Conservation (phyloP, 225 moss, liverwort and hornwort genomes). For the Pseudisothecium myosuroides region DNA sequence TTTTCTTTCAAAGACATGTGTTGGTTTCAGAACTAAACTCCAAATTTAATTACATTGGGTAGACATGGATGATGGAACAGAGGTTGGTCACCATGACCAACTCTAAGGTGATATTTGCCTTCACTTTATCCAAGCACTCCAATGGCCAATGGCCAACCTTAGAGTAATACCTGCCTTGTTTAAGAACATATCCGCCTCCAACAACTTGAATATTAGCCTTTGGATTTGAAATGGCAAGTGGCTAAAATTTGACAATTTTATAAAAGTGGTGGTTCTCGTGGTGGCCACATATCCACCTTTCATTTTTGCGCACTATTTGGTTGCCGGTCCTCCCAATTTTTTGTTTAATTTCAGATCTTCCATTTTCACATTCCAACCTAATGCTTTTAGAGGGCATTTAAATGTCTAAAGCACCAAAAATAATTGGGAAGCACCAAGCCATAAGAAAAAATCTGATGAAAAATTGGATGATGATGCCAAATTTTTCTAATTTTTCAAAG, state of each 20-base stretch:
- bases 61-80: accelerated
- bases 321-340: background rate
- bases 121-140: accelerated
- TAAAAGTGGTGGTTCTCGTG: too few species aligned
- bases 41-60: background rate
- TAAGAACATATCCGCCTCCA: accelerated
- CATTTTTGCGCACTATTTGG: background rate
- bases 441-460: too few species aligned
- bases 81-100: accelerated
- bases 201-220: background rate
- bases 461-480: too few species aligned
- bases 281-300: background rate
- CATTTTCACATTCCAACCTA: too few species aligned
- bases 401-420: too few species aligned
- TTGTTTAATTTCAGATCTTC: too few species aligned
- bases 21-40: too few species aligned
- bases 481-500: too few species aligned
- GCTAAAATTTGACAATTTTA: too few species aligned
- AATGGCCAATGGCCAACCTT: background rate
- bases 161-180: background rate
- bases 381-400: too few species aligned
- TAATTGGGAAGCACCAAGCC: too few species aligned
- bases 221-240: background rate
- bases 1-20: background rate
- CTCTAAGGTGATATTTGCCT: accelerated